Conservation (phyloP, 2,329 filamentous ascomycete genomes). For the Talaromyces sp. region DNA sequence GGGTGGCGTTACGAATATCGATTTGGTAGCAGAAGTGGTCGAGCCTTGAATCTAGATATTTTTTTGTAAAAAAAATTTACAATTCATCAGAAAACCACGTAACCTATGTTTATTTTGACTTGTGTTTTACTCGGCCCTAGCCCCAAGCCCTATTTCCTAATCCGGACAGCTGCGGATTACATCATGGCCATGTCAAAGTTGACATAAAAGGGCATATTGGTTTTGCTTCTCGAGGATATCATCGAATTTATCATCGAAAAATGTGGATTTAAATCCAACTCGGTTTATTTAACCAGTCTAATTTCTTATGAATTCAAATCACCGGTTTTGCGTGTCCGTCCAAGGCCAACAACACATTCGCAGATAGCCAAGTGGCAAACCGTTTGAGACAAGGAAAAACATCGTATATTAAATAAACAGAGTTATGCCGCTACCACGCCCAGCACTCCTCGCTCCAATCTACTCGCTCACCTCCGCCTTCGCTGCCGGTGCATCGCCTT, state of each 20-base stretch:
- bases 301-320: background rate
- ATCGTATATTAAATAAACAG: background rate
- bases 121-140: background rate
- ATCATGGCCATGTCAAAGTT: slow-evolving; percentile 1
- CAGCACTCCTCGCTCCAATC: slow-evolving; percentile 22
- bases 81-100: background rate
- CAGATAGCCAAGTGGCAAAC: background rate
- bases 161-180: slow-evolving; percentile 1
- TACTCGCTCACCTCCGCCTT: slow-evolving; percentile 28
- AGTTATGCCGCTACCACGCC: slow-evolving; percentile 11
- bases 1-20: background rate
- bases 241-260: background rate
- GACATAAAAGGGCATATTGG: background rate
- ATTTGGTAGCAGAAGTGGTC: background rate
- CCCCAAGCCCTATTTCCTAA: slow-evolving; percentile 1
- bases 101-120: background rate
- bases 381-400: background rate
- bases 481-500: slow-evolving; percentile 20
- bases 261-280: background rate
- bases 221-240: background rate
- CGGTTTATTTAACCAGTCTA: background rate
- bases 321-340: background rate
- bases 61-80: background rate
- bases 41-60: background rate
- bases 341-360: background rate